Base-by-base conservation (phyloP, 2,329 filamentous ascomycete species). In the Bipolaris oryzae region DNA sequence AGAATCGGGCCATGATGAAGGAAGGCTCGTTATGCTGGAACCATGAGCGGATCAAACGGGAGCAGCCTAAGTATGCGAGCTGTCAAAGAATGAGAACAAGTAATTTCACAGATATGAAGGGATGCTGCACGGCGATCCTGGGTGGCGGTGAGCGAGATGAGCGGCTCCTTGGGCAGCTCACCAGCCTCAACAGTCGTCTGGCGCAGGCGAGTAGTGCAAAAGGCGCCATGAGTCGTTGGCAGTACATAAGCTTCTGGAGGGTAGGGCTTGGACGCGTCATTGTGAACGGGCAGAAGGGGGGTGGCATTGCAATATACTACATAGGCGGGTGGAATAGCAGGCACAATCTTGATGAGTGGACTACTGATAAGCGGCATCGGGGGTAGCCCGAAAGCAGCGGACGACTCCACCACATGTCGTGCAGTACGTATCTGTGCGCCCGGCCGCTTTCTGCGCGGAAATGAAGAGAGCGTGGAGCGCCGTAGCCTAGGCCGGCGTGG, bases 371-470 rank as follows among this genome's bases (percentile, higher is more conserved):
- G 45, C 55, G 42, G 50, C 38, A 21, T 58, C 55, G 60, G 60
- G 38, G 39, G 45, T 42, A 38, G 49, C 52, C 64, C 50, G 21
- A 34, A 67, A 58, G 56, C 53, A 68, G 63, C 55, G 54, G 46
- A 42, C 55, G 47, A 54, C 52, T 59, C 64, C 62, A 51, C 64
- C 62, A 51, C 38, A 50, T 37, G 55, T 62, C 53, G 60, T 64
- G 65, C 67, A 71, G 63, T 67, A 69, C 34, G 63, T 67, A 69
- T 44, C 56, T 64, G 64, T 66, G 51, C 56, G 58, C 64, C 66
- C 70, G 66, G 68, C 65, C 66, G 63, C 62, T 55, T 63, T 63
- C 63, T 58, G 48, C 44, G 59, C 58, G 67, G 71, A 74, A 73
- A 73, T 73, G 70, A 73, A 57, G 64, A 49, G 57, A 45, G 61